These are phyloP conservation scores for Gracilariopsis chorda DNA, from an alignment of 23 red algal species.

Conservation along the genomic window DNA sequence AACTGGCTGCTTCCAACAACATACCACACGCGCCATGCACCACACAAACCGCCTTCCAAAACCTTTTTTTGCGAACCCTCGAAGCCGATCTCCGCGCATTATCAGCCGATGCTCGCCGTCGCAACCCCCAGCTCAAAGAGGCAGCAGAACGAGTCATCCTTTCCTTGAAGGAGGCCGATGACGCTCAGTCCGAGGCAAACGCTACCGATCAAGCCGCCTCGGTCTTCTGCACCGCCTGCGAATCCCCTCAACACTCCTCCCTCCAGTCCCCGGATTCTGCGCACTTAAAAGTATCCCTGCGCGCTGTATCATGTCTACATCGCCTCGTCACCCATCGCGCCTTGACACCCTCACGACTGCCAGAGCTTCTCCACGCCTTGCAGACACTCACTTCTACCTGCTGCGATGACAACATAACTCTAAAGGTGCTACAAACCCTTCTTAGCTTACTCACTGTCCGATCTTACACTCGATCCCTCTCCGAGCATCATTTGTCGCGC, in stretches of 20 bases:
- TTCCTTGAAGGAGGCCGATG: conserved; percentile 59
- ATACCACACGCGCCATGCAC: too few relatives aligned
- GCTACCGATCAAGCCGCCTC: conserved; percentile 45
- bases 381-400: neutral
- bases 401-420: conserved; percentile 34
- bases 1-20: too few relatives aligned
- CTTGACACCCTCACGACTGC: neutral
- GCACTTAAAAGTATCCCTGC: neutral
- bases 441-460: conserved; percentile 64
- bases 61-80: conserved; percentile 59
- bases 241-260: neutral
- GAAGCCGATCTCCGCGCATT: conserved; percentile 75
- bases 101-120: conserved; percentile 28
- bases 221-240: conserved; percentile 52
- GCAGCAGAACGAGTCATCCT: conserved; percentile 62
- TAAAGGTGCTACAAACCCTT: conserved; percentile 70
- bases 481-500: conserved; percentile 22
- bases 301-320: conserved; percentile 49
- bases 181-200: neutral
- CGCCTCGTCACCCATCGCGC: conserved; percentile 54
- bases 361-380: conserved; percentile 39
- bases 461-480: conserved; percentile 24
- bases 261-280: neutral
- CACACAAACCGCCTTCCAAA: too few relatives aligned
- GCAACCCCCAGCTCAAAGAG: conserved; percentile 27